Evolutionary conservation across 2,329 filamentous ascomycete genomes (phyloP).

Genomic region (Pseudopithomyces chartarum): DNA sequence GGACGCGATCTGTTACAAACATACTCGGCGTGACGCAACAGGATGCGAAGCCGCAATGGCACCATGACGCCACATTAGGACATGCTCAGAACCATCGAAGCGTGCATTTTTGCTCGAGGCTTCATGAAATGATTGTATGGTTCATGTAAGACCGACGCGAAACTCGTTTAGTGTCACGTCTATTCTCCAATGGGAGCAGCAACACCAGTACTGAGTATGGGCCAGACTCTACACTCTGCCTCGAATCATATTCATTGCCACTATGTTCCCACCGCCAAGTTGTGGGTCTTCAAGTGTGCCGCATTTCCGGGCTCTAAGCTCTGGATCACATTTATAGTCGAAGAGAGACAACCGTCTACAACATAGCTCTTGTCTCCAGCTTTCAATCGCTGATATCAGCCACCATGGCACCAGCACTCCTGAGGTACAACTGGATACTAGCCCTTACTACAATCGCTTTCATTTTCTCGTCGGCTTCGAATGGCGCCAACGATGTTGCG

Average conservation of each 20-base stretch:
- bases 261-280: background rate
- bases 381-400: background rate
- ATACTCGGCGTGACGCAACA: background rate
- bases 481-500: slow-evolving; percentile 56
- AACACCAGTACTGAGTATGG: background rate
- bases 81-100: background rate
- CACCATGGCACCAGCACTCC: slow-evolving; percentile 7
- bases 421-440: slow-evolving; percentile 42
- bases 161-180: background rate
- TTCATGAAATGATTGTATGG: no score
- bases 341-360: background rate
- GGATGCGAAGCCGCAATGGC: background rate
- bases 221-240: background rate
- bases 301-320: background rate
- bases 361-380: background rate
- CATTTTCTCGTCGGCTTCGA: slow-evolving; percentile 34
- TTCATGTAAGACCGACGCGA: background rate
- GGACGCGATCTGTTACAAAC: background rate
- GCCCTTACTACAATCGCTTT: slow-evolving; percentile 41
- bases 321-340: background rate
- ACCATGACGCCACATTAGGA: background rate
- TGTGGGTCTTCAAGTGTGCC: background rate
- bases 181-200: background rate
- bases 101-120: background rate
- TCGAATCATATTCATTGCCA: background rate